A percentile compares a stretch with the other conserved stretches of the same genome.
These are phyloP conservation scores for Colletotrichum destructivum DNA, from an alignment of 2,329 filamentous ascomycete species.

Conservation along the genomic window DNA sequence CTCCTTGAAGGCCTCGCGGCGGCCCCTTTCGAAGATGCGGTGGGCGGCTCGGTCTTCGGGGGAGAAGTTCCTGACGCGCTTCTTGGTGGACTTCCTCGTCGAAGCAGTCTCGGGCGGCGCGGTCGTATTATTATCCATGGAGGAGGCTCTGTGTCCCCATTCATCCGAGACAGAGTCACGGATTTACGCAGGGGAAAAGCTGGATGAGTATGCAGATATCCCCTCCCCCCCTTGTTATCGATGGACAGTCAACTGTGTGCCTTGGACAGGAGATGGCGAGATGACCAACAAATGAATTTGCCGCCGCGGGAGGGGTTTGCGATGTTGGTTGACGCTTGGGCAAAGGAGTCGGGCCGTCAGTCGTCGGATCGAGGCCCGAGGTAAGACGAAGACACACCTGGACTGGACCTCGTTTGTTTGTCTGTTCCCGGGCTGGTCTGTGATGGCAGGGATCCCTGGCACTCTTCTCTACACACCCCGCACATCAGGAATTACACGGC, in stretches of 20 bases:
- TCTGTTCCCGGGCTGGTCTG: neutral
- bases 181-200: no score
- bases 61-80: conserved; percentile 57
- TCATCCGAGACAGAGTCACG: neutral
- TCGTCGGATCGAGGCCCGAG: conserved; percentile 23
- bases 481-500: neutral
- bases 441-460: neutral
- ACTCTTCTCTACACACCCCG: neutral
- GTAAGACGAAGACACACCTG: conserved; percentile 10
- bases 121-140: conserved; percentile 19
- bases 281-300: neutral
- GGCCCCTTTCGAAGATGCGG: conserved; percentile 57
- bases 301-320: conserved; percentile 7
- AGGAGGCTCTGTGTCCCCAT: no score
- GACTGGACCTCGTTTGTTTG: neutral
- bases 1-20: conserved; percentile 59
- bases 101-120: conserved; percentile 12
- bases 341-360: conserved; percentile 18
- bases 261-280: no score
- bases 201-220: no score
- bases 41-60: conserved; percentile 58
- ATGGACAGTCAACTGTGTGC: neutral
- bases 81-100: conserved; percentile 46
- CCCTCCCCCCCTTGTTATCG: neutral
- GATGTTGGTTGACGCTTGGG: conserved; percentile 3